A percentile compares a stretch with the other conserved stretches of the same genome.
Evolutionary conservation across 108 stramenopile genomes (phyloP).

Genomic region (Chaetoceros tenuissimus): DNA sequence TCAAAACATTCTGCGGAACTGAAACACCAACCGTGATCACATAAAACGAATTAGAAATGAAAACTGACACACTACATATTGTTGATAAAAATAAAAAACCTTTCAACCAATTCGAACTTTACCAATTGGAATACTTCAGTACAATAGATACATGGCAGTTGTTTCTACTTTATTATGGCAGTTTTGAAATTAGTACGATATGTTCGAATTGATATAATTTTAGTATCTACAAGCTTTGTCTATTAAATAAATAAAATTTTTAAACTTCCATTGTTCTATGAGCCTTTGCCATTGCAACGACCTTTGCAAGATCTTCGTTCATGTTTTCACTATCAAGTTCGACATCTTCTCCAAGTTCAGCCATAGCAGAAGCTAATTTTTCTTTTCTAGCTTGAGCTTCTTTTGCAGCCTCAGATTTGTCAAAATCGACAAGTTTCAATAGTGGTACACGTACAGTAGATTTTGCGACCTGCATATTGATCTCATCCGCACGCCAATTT

Average conservation of each 20-base stretch:
- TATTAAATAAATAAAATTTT: background rate
- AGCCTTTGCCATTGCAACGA: background rate
- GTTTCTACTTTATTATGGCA: too few relatives aligned
- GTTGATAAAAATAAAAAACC: too few relatives aligned
- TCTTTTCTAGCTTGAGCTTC: slow-evolving; percentile 13
- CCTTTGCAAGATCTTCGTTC: background rate
- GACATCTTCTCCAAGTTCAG: background rate
- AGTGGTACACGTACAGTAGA: slow-evolving; percentile 50
- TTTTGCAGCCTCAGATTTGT: slow-evolving; percentile 31
- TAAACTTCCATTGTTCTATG: background rate
- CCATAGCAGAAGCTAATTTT: background rate
- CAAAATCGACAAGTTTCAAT: slow-evolving; percentile 67
- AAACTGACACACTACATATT: too few relatives aligned
- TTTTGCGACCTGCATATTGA: slow-evolving; percentile 73
- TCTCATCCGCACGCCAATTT: slow-evolving; percentile 60
- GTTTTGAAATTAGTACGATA: too few relatives aligned
- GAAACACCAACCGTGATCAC: slow-evolving; percentile 98
- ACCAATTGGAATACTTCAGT: too few relatives aligned
- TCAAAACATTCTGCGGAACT: slow-evolving; percentile 88
- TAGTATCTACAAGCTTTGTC: background rate
- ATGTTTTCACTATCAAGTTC: background rate
- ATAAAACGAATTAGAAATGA: slow-evolving; percentile 45
- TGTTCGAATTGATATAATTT: background rate
- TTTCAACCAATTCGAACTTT: too few relatives aligned
- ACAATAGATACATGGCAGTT: too few relatives aligned